Percentiles rank a stretch among this genome's conserved stretches.
These are phyloP conservation scores for Vaccinium myrtillus DNA, from an alignment of 148 eudicot species.

Conservation along the genomic window DNA sequence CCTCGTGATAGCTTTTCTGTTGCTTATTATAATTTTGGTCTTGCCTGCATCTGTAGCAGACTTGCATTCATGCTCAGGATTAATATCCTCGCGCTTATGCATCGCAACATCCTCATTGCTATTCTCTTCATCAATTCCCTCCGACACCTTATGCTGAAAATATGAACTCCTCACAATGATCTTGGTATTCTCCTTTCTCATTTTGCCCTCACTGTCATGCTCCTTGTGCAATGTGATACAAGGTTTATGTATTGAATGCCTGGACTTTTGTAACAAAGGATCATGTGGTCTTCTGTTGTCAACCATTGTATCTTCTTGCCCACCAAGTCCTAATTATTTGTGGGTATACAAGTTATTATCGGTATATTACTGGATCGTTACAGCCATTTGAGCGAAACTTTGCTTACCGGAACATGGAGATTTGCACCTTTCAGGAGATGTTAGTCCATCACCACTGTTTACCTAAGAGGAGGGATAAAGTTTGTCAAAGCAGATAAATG, in stretches of 20 bases:
- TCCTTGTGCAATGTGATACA: conserved; percentile 48
- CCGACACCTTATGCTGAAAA: conserved; percentile 40
- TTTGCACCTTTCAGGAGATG: conserved; percentile 20
- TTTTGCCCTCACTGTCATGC: conserved; percentile 28
- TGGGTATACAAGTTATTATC: not conserved
- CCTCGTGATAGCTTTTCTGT: conserved; percentile 33
- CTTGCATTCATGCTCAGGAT: conserved; percentile 10
- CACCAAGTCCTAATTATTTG: conserved; percentile 18
- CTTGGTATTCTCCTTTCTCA: conserved; percentile 25
- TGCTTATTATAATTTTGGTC: conserved; percentile 11
- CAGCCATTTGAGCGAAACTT: conserved; percentile 3
- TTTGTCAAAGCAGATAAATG: not conserved
- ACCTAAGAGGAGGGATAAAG: conserved; percentile 33
- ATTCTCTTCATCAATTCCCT: conserved; percentile 27
- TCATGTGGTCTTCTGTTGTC: conserved; percentile 33
- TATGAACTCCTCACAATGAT: conserved; percentile 54
- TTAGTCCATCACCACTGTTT: conserved; percentile 20
- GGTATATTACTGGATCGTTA: not conserved
- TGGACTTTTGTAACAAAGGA: conserved; percentile 32
- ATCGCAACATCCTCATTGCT: conserved; percentile 7
- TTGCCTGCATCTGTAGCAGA: conserved; percentile 15
- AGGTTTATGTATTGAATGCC: conserved; percentile 49
- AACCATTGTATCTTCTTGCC: conserved; percentile 15
- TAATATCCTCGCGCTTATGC: conserved; percentile 12
- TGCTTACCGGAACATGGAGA: conserved; percentile 43